Evolutionary conservation across 2,329 filamentous ascomycete species (phyloP).

Genomic region (Periconia macrospinosa): DNA sequence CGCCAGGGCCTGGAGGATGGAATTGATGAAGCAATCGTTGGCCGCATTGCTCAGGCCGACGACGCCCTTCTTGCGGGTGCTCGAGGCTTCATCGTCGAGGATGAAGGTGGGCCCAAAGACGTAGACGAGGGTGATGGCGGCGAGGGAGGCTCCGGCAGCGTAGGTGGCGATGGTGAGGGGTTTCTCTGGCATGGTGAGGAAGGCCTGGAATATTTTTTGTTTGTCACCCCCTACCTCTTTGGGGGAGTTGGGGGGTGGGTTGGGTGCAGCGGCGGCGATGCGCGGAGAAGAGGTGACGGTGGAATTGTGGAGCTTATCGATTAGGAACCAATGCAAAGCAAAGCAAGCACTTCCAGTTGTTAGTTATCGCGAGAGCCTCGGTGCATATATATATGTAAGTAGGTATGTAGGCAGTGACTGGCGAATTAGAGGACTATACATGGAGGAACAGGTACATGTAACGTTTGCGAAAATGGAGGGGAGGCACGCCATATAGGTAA

Average conservation of each 20-base stretch:
- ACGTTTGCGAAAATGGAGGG: too few species aligned
- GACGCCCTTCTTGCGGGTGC: conserved; percentile 72
- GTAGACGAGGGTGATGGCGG: conserved; percentile 92
- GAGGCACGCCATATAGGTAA: too few species aligned
- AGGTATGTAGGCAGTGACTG: too few species aligned
- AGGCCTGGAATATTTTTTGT: not conserved
- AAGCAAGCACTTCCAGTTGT: too few species aligned
- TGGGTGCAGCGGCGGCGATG: not conserved
- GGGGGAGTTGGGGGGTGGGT: not conserved
- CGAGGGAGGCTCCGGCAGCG: conserved; percentile 91
- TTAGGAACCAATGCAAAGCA: not conserved
- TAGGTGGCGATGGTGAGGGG: conserved; percentile 84
- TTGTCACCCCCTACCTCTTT: not conserved
- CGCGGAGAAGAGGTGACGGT: conserved; percentile 13
- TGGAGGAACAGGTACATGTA: too few species aligned
- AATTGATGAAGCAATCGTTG: conserved; percentile 87
- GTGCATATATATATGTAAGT: too few species aligned
- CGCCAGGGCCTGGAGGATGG: conserved; percentile 87
- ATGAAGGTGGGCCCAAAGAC: conserved; percentile 98
- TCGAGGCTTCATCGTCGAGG: conserved; percentile 76
- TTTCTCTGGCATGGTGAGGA: conserved; percentile 74
- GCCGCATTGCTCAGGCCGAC: conserved; percentile 86
- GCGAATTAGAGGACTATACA: too few species aligned
- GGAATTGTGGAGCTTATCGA: conserved; percentile 8
- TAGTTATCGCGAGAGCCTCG: too few species aligned